Percentiles rank a stretch among this genome's conserved stretches.
Evolutionary conservation across 345 rosid genomes (phyloP).

Genomic region (Microcos paniculata): DNA sequence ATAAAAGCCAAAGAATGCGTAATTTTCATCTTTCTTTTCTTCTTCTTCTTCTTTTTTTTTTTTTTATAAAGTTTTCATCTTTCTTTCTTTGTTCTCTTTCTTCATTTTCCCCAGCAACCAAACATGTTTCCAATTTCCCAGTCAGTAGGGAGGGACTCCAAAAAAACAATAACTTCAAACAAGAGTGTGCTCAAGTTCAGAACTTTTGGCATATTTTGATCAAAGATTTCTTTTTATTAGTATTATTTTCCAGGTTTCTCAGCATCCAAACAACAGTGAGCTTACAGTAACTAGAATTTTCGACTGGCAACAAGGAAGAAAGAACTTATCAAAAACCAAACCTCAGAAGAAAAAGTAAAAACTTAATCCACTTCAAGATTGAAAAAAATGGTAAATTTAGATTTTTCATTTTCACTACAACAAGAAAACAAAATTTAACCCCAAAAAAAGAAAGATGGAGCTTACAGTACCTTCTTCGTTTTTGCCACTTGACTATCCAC

Average conservation of each 20-base stretch:
- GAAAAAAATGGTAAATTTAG: not conserved
- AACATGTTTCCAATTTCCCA: constrained; percentile 5
- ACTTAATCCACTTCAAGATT: not conserved
- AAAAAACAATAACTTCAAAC: not conserved
- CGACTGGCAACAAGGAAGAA: not conserved
- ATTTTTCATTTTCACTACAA: not conserved
- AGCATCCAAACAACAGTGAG: constrained; percentile 5
- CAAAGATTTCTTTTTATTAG: not conserved
- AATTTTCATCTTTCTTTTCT: not conserved
- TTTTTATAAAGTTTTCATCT: too few relatives aligned
- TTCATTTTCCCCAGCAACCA: constrained; percentile 10
- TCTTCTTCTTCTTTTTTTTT: not conserved
- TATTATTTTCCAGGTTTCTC: not conserved
- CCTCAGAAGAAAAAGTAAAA: not conserved
- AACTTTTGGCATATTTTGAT: not conserved
- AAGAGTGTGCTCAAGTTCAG: not conserved
- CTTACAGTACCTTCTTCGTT: not conserved
- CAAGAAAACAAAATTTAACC: not conserved
- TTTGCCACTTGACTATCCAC: not conserved
- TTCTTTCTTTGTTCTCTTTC: not conserved
- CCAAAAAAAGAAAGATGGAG: not conserved
- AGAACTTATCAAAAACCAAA: not conserved
- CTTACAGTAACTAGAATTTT: not conserved
- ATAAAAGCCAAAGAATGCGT: not conserved
- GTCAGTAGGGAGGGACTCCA: constrained; percentile 4